Conservation (phyloP, 164 flowering plant species). For the Umbellularia californica region DNA sequence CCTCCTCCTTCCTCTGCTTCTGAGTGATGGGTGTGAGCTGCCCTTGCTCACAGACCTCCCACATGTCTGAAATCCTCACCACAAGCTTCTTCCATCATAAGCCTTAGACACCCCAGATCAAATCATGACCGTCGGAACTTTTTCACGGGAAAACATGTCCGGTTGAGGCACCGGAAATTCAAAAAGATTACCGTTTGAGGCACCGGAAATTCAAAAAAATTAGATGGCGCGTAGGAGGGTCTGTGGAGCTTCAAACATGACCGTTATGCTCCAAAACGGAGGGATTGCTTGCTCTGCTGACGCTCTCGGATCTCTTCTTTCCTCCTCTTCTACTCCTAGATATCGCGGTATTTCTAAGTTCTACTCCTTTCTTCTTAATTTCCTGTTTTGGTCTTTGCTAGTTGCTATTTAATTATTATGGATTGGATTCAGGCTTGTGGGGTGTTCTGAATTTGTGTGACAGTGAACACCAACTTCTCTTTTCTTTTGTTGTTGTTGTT, state of each 20-base stretch:
- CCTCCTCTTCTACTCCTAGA: slow-evolving; percentile 37
- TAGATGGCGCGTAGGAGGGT: slow-evolving; percentile 42
- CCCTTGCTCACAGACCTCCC: slow-evolving; percentile 67
- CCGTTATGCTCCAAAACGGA: slow-evolving; percentile 35
- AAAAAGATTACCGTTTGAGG: too few relatives aligned
- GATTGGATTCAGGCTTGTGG: too few relatives aligned
- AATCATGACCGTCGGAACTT: slow-evolving; percentile 3
- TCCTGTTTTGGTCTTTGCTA: not conserved
- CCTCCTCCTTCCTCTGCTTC: slow-evolving; percentile 1
- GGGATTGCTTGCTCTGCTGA: slow-evolving; percentile 34
- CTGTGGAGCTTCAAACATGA: slow-evolving; percentile 25
- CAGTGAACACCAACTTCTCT: too few relatives aligned
- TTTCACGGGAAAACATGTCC: not conserved
- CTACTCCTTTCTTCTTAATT: not conserved
- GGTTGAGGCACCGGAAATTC: not conserved
- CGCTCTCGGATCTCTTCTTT: slow-evolving; percentile 39
- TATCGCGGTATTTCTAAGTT: slow-evolving; percentile 34
- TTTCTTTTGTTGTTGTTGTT: too few relatives aligned
- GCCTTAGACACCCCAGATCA: too few relatives aligned
- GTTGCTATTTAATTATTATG: too few relatives aligned
- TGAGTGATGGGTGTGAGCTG: slow-evolving; percentile 65
- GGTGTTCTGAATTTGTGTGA: too few relatives aligned
- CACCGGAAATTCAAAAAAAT: not conserved
- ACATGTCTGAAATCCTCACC: slow-evolving; percentile 78
- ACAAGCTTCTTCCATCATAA: slow-evolving; percentile 96